Base-by-base conservation (phyloP, 2,329 filamentous ascomycete species). In the Penicillium crustosum region DNA sequence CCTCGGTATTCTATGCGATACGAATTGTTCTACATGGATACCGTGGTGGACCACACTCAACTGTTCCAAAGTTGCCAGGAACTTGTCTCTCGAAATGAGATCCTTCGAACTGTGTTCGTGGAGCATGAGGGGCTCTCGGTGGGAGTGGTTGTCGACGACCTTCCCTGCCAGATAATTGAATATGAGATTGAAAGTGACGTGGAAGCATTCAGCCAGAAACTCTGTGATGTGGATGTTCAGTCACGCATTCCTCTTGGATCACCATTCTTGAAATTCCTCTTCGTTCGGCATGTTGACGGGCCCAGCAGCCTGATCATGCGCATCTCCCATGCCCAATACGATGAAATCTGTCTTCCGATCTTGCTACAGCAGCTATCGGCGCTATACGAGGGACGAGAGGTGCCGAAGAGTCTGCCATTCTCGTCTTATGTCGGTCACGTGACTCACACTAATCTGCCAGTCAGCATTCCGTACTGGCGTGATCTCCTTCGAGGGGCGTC, bases 301-400 rank as follows among this genome's bases (percentile, higher is more conserved):
- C 53, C 38, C 17, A 55, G 45, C 45, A 50, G 53, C 29, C 78
- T 81, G 2, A 49, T 54, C 43, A 79, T 86, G 72, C 81, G 84
- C 61, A 80, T 87, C 56, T 87, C 84, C 0, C 85, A 87, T 67
- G 82, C 85, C 0, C 84, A 87, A 63, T 87, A 87, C 68, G 85
- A 87, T 61, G 85, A 85, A 62, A 84, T 86, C 43, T 86, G 82
- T 62, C 78, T 87, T 6, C 83, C 83, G 0, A 70, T 79, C 4
- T 75, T 86, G n/a, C 78, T 86, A 35, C 77, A 77, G 25, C 82
- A 86, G 66, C 78, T 87, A 9, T 80, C 79, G 0, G 76, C 77
- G 0, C 68, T 86, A 6, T 83, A 79, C 44, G 53, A 66, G 6
- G 70, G 68, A 12, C 59, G 54, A 6, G 9, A 58, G 2, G 60